Conservation (phyloP, 2,329 filamentous ascomycete species). For the Malbranchea zuffiana region DNA sequence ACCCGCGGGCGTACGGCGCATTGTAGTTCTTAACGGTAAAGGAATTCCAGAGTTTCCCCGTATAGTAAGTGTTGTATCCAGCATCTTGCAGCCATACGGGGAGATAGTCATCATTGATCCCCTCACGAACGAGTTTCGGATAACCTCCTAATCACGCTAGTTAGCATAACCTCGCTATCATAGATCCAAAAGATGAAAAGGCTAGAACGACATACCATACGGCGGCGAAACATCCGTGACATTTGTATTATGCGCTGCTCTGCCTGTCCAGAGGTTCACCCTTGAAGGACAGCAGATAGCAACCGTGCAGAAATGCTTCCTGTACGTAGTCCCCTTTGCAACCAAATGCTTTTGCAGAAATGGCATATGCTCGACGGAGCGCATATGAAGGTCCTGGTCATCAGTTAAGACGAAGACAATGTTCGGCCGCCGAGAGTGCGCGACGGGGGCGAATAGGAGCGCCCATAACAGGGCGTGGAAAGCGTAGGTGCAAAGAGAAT, state of each 20-base stretch:
- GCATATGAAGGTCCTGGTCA: constrained; percentile 52
- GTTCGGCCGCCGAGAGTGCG: too few relatives aligned
- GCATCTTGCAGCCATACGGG: constrained; percentile 59
- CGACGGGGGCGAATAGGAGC: too few relatives aligned
- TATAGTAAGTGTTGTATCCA: constrained; percentile 62
- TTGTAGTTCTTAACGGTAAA: constrained; percentile 53
- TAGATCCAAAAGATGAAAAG: too few relatives aligned
- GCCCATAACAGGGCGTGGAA: too few relatives aligned
- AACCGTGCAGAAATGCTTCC: constrained; percentile 53
- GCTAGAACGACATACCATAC: too few relatives aligned
- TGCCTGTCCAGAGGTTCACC: constrained; percentile 53
- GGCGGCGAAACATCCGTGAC: constrained; percentile 42
- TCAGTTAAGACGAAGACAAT: constrained; percentile 59
- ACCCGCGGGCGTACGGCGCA: constrained; percentile 46
- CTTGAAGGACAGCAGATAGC: constrained; percentile 56
- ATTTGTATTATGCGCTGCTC: constrained; percentile 57
- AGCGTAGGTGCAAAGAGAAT: too few relatives aligned
- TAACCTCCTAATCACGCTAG: constrained; percentile 43
- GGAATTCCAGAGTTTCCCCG: constrained; percentile 57
- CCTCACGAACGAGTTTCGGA: constrained; percentile 54
- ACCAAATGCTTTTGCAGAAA: constrained; percentile 43
- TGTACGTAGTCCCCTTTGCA: constrained; percentile 47
- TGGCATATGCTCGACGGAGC: constrained; percentile 51
- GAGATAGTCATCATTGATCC: constrained; percentile 56
- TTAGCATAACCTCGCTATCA: too few relatives aligned